These are phyloP conservation scores for Cantharellus anzutake DNA, from an alignment of 768 basidiomycete genomes.

Conservation along the genomic window DNA sequence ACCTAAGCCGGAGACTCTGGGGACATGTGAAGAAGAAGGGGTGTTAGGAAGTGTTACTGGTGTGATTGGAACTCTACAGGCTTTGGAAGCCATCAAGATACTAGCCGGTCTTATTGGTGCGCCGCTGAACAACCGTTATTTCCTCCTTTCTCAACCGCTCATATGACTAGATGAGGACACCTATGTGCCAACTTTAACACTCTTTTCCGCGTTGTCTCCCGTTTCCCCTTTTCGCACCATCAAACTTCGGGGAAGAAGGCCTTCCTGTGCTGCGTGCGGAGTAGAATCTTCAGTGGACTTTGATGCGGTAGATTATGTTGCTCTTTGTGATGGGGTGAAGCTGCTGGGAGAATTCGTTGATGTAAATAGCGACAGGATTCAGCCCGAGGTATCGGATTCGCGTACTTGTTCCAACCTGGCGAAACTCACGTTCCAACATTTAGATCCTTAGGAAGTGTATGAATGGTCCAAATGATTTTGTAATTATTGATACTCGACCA, in stretches of 20 bases:
- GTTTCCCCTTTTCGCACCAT: slow-evolving; percentile 60
- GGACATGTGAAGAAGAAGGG: slow-evolving; percentile 77
- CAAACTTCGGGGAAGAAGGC: slow-evolving; percentile 54
- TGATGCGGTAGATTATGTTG: slow-evolving; percentile 53
- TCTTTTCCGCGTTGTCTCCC: slow-evolving; percentile 49
- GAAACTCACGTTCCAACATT: neutral
- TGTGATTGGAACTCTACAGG: slow-evolving; percentile 76
- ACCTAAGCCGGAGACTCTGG: slow-evolving; percentile 38
- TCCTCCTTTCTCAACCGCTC: neutral
- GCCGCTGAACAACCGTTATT: neutral
- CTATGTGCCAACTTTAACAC: slow-evolving; percentile 33
- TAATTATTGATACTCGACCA: slow-evolving; percentile 65
- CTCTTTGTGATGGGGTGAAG: slow-evolving; percentile 55
- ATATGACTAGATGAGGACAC: neutral
- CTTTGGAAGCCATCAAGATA: slow-evolving; percentile 71
- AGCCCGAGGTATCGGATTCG: slow-evolving; percentile 21
- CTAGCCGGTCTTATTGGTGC: slow-evolving; percentile 47
- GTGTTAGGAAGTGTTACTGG: slow-evolving; percentile 82
- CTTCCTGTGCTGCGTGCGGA: slow-evolving; percentile 63
- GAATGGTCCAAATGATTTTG: slow-evolving; percentile 14
- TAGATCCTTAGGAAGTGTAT: slow-evolving; percentile 29
- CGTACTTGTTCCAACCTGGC: neutral
- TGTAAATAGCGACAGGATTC: slow-evolving; percentile 22
- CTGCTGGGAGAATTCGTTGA: slow-evolving; percentile 45
- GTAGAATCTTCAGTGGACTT: slow-evolving; percentile 26